Evolutionary conservation across 2,329 filamentous ascomycete genomes (phyloP).

Genomic region (Coniochaeta hoffmannii): DNA sequence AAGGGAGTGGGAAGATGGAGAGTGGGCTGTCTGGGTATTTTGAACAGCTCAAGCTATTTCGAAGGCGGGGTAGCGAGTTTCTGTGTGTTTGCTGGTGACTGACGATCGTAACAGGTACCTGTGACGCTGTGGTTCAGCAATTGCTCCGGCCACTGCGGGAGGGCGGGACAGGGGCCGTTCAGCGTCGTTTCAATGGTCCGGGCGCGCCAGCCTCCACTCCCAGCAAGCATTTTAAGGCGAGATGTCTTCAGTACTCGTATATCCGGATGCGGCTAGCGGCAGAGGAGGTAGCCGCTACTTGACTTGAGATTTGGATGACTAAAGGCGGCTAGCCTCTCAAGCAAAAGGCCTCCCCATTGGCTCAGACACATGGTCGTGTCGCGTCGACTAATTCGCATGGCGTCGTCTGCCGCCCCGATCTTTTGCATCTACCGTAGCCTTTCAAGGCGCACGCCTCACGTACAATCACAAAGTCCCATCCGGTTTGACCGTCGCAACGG

Average conservation of each 20-base stretch:
- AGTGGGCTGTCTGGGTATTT: slow-evolving; percentile 3
- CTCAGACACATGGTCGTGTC: not conserved
- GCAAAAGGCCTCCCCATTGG: not conserved
- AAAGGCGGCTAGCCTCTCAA: not conserved
- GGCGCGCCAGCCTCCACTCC: not conserved
- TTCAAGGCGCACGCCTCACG: not conserved
- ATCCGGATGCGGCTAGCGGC: not conserved
- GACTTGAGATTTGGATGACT: not conserved
- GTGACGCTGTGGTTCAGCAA: not conserved
- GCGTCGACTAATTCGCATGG: not conserved
- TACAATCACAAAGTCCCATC: not conserved
- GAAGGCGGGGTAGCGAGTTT: slow-evolving; percentile 2
- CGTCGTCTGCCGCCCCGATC: not conserved
- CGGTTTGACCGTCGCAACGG: not conserved
- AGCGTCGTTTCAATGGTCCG: not conserved
- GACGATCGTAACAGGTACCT: not conserved
- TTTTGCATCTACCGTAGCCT: not conserved
- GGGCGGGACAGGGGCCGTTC: not conserved
- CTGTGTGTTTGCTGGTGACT: slow-evolving; percentile 2
- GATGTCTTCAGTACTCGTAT: not conserved
- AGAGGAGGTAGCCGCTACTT: not conserved
- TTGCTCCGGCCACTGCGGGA: not conserved
- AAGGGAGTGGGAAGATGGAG: not conserved
- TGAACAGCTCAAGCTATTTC: slow-evolving; percentile 1
- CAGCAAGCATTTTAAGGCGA: not conserved